phyloP scores from a whole-genome alignment of 2,329 filamentous ascomycete species.

The Magnaporthiopsis incrustans region DNA sequence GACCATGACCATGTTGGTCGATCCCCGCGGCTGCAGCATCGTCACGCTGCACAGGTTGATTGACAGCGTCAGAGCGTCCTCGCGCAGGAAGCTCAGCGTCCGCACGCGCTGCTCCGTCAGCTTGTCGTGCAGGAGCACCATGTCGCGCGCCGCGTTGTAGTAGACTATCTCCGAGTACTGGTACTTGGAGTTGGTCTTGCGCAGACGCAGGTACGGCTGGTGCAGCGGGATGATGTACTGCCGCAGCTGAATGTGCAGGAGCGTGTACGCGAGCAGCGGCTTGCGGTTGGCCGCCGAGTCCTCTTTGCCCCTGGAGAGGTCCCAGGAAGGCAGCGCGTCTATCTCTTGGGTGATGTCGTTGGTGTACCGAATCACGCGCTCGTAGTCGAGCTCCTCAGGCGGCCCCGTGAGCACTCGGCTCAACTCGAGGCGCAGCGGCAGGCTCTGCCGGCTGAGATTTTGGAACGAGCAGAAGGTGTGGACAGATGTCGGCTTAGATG shows the following conservation, averaged over 20 bases:
- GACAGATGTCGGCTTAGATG: conserved; percentile 40
- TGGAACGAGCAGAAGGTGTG: conserved; percentile 55
- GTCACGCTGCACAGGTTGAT: conserved; percentile 55
- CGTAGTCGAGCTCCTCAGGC: conserved; percentile 48
- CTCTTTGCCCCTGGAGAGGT: conserved; percentile 20
- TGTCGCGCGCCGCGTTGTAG: conserved; percentile 54
- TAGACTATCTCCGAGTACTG: conserved; percentile 57
- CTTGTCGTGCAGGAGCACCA: conserved; percentile 54
- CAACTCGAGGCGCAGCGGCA: conserved; percentile 48
- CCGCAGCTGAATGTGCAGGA: conserved; percentile 51
- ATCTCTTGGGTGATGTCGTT: conserved; percentile 55
- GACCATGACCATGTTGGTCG: conserved; percentile 55
- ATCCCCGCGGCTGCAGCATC: conserved; percentile 49
- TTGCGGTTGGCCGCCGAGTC: conserved; percentile 36
- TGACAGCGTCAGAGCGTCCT: conserved; percentile 50
- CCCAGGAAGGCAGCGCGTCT: conserved; percentile 51
- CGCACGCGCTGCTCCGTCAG: conserved; percentile 51
- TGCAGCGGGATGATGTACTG: conserved; percentile 56
- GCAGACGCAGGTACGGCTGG: conserved; percentile 51
- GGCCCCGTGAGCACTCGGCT: conserved; percentile 48
- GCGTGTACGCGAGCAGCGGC: conserved; percentile 49
- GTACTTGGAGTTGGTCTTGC: conserved; percentile 52
- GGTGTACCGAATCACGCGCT: conserved; percentile 53
- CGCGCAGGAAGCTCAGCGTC: conserved; percentile 51
- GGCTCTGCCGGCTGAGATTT: conserved; percentile 46